Conservation (phyloP, 2,329 filamentous ascomycete genomes). For the Fusarium secorum region DNA sequence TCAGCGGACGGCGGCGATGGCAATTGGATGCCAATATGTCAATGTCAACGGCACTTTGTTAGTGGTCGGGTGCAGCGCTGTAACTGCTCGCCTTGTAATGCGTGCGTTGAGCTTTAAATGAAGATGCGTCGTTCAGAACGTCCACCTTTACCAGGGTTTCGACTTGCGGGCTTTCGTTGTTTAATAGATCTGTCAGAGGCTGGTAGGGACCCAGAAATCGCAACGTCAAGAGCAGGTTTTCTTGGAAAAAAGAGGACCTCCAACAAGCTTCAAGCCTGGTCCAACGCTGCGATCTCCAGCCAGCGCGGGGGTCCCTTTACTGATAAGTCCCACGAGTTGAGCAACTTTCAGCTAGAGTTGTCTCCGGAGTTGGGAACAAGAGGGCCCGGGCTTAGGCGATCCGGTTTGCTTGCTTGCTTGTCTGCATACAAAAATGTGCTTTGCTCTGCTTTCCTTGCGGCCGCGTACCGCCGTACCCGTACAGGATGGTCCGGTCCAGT, state of each 20-base stretch:
- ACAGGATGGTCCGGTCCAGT: neutral
- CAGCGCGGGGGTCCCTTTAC: constrained; percentile 30
- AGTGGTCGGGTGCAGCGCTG: neutral
- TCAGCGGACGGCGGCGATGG: constrained; percentile 21
- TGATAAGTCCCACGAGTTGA: constrained; percentile 15
- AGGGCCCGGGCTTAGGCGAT: constrained; percentile 4
- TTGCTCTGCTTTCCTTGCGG: neutral
- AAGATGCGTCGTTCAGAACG: constrained; percentile 12
- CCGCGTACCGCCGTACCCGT: constrained; percentile 2
- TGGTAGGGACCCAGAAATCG: constrained; percentile 28
- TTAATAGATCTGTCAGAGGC: constrained; percentile 37
- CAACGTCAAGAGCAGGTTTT: constrained; percentile 39
- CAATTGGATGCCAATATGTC: neutral
- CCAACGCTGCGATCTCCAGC: constrained; percentile 22
- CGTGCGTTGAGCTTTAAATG: constrained; percentile 10
- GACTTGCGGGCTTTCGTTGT: constrained; percentile 31
- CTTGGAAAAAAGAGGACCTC: constrained; percentile 35
- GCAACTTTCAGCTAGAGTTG: constrained; percentile 6
- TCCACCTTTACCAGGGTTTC: neutral
- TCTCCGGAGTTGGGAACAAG: constrained; percentile 14
- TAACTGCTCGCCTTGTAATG: constrained; percentile 4
- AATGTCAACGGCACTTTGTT: neutral
- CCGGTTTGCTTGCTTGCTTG: constrained; percentile 5
- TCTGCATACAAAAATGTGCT: constrained; percentile 9
- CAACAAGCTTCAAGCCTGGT: constrained; percentile 35